Evolutionary conservation across 306 rosid species (phyloP).

Genomic region (Vicia sativa): DNA sequence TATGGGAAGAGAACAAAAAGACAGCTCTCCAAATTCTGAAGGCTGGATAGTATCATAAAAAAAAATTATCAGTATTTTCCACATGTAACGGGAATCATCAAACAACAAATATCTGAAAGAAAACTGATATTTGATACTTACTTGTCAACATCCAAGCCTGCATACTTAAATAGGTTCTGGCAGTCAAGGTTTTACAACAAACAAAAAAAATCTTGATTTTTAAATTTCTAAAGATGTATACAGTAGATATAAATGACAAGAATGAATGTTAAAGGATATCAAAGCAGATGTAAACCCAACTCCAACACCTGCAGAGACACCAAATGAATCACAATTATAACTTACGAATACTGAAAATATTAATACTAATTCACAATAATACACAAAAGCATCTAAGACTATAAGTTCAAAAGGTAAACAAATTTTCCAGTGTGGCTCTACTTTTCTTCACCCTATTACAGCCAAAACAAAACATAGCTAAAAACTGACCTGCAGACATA

Average conservation of each 20-base stretch:
- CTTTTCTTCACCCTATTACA: background rate
- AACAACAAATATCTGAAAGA: constrained; percentile 32
- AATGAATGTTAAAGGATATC: constrained; percentile 75
- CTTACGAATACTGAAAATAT: constrained; percentile 39
- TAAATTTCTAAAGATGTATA: constrained; percentile 29
- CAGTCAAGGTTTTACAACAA: constrained; percentile 78
- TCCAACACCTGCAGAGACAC: constrained; percentile 81
- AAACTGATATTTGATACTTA: constrained; percentile 49
- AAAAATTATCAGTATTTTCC: constrained; percentile 36
- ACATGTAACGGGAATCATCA: constrained; percentile 31
- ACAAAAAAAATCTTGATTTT: constrained; percentile 18
- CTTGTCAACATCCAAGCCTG: constrained; percentile 98
- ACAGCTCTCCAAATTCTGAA: constrained; percentile 98
- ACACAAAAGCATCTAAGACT: constrained; percentile 8
- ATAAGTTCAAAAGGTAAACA: constrained; percentile 6
- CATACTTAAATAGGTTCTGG: constrained; percentile 94
- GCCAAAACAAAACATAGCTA: constrained; percentile 27
- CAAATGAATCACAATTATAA: constrained; percentile 37
- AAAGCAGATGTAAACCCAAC: constrained; percentile 98
- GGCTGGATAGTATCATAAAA: constrained; percentile 57
- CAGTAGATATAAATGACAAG: constrained; percentile 32
- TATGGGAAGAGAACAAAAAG: constrained; percentile 97
- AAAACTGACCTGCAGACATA: constrained; percentile 81
- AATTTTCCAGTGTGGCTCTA: constrained; percentile 2
- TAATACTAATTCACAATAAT: constrained; percentile 17